Base-by-base conservation (phyloP, 345 rosid species). In the Clarkia xantiana region DNA sequence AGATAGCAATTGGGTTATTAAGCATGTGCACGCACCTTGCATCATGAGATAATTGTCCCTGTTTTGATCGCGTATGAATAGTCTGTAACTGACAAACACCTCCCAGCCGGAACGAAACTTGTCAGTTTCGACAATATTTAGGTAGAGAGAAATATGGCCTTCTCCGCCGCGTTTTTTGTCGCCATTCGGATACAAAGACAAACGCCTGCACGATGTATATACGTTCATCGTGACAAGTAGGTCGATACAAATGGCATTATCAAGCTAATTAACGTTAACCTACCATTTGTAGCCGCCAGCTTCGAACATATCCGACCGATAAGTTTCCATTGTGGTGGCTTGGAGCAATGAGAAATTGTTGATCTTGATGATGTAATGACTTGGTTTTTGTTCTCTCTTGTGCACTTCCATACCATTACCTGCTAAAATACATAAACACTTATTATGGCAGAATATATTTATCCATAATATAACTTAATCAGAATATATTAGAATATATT, bases 161-260 rank as follows among this genome's bases (percentile, higher is more conserved):
- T 13, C 14, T 14, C 42, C 56, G 17, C 45, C 6, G 9, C 25
- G n/a, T 15, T 47, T 13, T 41, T 40, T 18, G 47, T 57, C 48
- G 18, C 67, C 56, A 18, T 44, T 42, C 14, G 66, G 66, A 45
- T 55, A 55, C n/a, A 62, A 44, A 18, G 19, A 18, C 36, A 58
- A 11, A 23, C 59, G 48, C 60, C 53, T 56, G 53, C 7, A 39
- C 7, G 3, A 39, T 3, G 3, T 39, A 6, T 39, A 3, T 39
- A 6, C 7, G 41, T 39, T 39, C 3, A 39, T 39, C 41, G 7
- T 3, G 41, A 39, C 41, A 39, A 39, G 7, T 3, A 39, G 41
- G 41, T 39, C 3, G 7, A 39, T 7, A 39, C 3, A 39, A 39
- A 39, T 39, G 7, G 3, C 7, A 7, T 39, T 7, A 3, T 39